Evolutionary conservation across 805 yeast genomes (phyloP).

Genomic region (Saturnispora saitoi): DNA sequence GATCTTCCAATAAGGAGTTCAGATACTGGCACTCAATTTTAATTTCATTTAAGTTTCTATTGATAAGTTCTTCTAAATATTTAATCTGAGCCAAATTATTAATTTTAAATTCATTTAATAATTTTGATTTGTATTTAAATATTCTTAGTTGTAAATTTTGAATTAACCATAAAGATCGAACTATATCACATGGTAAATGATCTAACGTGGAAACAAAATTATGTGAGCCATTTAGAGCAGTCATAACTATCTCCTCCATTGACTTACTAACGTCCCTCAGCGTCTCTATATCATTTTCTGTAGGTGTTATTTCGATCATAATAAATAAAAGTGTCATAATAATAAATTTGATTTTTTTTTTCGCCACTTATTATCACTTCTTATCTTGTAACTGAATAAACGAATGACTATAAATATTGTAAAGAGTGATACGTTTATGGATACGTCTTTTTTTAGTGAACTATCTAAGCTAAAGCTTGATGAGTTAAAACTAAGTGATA

Average conservation of each 20-base stretch:
- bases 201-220: constrained; percentile 31
- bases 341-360: neutral
- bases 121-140: constrained; percentile 13
- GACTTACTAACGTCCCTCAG: neutral
- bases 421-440: constrained; percentile 40
- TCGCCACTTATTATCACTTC: neutral
- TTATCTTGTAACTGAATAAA: neutral
- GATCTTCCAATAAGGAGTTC: constrained; percentile 15
- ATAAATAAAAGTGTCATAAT: neutral
- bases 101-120: constrained; percentile 6
- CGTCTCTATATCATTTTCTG: neutral
- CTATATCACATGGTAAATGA: constrained; percentile 33
- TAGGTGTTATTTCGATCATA: neutral
- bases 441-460: constrained; percentile 77
- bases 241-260: neutral
- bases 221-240: constrained; percentile 20
- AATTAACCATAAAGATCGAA: constrained; percentile 30
- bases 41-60: constrained; percentile 21
- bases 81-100: constrained; percentile 5
- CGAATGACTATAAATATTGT: neutral
- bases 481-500: constrained; percentile 61
- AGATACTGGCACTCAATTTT: constrained; percentile 23
- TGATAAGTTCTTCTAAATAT: constrained; percentile 3
- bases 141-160: constrained; percentile 26
- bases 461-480: constrained; percentile 69